Base-by-base conservation (phyloP, 176 grass and related monocot species). In the Hordeum vulgare region DNA sequence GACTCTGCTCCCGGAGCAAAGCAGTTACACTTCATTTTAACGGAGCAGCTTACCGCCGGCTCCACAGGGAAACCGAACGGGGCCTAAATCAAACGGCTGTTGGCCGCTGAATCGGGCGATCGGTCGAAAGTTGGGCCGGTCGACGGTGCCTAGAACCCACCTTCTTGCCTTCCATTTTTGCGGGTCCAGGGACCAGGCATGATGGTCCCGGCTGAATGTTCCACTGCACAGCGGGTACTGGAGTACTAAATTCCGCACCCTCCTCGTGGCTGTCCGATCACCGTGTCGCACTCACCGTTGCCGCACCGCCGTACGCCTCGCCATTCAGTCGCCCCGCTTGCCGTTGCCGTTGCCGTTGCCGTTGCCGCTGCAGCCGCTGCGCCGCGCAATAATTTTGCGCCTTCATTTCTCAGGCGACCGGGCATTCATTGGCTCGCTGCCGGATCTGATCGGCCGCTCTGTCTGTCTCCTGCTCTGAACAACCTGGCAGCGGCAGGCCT, bases 361-460 rank as follows among this genome's bases (percentile, higher is more conserved):
- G 35, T 25, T 69, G 66, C 34, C 11, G 66, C 21, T 12, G 9
- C 65, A 36, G 36, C 66, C 35, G 9, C 71, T 25, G 24, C 24
- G 69, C 65, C 35, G 66, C 36, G 36, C n/a, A 73, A 51, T 74
- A 27, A 74, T 25, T 49, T 49, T 1, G 71, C 3, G 40, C 69
- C 8, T 74, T 74, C 42, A 51, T 51, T 51, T 74, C 42, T 74
- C 71, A 29, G 71, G 42, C 42, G 42, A 51, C 42, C 25, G 71
- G 71, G 42, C 71, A 74, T 74, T 74, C 14, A 74, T 49, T 13
- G 31, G 3, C 26, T 18, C 10, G 70, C 70, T 42, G 13, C 70
- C 41, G 70, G 71, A 51, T 74, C 71, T 18, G 71, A 74, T 72
- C 69, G 12, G 41, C 69, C 69, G 40, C 69, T 72, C 42, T 49